phyloP scores from a whole-genome alignment of 1,284 basidiomycete genomes.

The Phellinidium pouzarii region DNA sequence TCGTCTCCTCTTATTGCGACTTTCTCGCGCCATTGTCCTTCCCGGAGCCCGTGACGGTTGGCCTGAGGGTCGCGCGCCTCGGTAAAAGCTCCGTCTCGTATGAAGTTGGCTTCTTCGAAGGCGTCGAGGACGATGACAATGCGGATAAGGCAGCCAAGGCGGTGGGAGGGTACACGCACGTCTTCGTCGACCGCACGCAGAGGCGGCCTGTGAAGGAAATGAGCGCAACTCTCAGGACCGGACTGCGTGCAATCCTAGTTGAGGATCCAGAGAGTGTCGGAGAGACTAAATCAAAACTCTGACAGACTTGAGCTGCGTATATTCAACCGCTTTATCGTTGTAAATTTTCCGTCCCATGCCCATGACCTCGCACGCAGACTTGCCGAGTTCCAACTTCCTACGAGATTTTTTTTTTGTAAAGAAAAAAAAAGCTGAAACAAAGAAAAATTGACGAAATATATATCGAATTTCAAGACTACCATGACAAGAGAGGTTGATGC shows the following conservation, averaged over 20 bases:
- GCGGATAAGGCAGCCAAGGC: conserved; percentile 43
- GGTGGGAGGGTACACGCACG: conserved; percentile 74
- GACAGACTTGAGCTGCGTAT: background rate
- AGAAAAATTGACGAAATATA: no score
- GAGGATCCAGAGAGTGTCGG: background rate
- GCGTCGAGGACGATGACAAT: conserved; percentile 28
- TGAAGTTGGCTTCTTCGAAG: conserved; percentile 61
- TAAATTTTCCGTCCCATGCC: no score
- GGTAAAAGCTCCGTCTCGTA: conserved; percentile 69
- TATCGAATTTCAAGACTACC: no score
- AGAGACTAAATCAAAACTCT: conserved; percentile 3
- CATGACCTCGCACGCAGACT: no score
- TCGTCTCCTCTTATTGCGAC: conserved; percentile 66
- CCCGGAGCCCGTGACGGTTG: conserved; percentile 59
- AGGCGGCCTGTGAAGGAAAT: conserved; percentile 46
- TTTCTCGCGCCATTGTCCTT: conserved; percentile 67
- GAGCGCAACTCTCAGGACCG: conserved; percentile 31
- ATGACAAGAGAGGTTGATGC: no score
- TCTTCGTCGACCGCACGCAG: conserved; percentile 59
- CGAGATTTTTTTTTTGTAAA: no score
- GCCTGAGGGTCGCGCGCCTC: conserved; percentile 54
- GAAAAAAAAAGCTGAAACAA: no score
- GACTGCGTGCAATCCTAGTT: conserved; percentile 27
- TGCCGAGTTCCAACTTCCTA: no score
- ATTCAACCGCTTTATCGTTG: no score